phyloP scores from a whole-genome alignment of 257 asterid genomes.

The Solanum chmielewskii region DNA sequence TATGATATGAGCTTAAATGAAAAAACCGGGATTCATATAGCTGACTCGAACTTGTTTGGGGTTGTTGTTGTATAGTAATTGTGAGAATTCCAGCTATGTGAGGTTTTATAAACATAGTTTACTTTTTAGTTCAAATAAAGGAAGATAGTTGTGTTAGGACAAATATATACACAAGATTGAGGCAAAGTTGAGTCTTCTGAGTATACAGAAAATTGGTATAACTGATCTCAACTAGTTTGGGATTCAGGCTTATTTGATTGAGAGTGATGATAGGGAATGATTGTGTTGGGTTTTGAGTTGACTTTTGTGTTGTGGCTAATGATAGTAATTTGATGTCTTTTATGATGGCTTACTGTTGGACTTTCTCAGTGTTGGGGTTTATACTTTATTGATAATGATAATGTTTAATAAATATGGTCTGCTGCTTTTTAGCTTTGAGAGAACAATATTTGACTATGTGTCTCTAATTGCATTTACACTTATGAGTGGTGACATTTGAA shows the following conservation, averaged over 20 bases:
- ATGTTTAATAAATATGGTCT: neutral
- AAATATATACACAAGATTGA: neutral
- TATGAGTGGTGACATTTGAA: neutral
- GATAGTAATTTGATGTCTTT: neutral
- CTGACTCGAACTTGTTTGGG: neutral
- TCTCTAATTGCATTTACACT: neutral
- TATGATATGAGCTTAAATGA: neutral
- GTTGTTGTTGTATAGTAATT: neutral
- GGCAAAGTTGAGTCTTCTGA: neutral
- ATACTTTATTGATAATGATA: neutral
- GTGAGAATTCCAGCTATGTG: neutral
- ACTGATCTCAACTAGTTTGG: neutral
- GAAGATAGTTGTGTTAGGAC: neutral
- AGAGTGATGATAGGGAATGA: conserved; percentile 3
- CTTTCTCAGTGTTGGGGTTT: neutral
- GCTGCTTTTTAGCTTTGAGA: neutral
- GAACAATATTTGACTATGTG: neutral
- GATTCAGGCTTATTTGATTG: neutral
- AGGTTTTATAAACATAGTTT: neutral
- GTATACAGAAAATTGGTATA: neutral
- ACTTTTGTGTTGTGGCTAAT: neutral
- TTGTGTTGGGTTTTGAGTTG: neutral
- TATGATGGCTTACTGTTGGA: neutral
- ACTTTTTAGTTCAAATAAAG: neutral
- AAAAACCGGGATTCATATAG: neutral